phyloP scores from a whole-genome alignment of 73 alveolate species.

The Blepharisma stoltei region DNA sequence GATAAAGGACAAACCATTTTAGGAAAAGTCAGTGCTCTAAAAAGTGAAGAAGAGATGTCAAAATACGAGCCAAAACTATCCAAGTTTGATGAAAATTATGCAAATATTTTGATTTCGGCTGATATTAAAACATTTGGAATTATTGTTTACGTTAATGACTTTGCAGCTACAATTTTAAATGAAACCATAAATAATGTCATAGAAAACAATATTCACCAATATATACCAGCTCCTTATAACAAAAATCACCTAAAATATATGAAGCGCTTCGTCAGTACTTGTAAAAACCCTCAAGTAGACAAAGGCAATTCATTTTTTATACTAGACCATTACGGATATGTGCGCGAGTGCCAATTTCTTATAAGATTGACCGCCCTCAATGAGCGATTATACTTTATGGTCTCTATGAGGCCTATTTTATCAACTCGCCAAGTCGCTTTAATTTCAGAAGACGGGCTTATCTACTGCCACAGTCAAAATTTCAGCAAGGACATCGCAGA shows the following conservation, averaged over 20 bases:
- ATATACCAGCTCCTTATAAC: background rate
- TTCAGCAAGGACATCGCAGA: too few relatives aligned
- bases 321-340: background rate
- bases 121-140: background rate
- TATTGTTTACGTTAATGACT: background rate
- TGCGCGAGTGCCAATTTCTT: background rate
- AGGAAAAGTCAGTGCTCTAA: background rate
- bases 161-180: background rate
- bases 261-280: background rate
- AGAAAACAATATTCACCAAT: background rate
- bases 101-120: conserved; percentile 1
- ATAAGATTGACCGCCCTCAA: too few relatives aligned
- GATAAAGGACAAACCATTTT: background rate
- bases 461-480: too few relatives aligned
- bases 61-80: background rate
- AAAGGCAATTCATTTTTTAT: background rate
- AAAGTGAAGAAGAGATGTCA: background rate
- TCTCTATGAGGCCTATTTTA: too few relatives aligned
- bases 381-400: too few relatives aligned
- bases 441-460: too few relatives aligned
- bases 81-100: conserved; percentile 21
- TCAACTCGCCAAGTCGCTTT: too few relatives aligned
- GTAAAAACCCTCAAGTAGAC: background rate
- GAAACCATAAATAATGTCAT: background rate
- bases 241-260: background rate